Evolutionary conservation across 305 asterid species (phyloP), one percentile per base, ranked within the genome.

Genomic region (Rubia peregrina): DNA sequence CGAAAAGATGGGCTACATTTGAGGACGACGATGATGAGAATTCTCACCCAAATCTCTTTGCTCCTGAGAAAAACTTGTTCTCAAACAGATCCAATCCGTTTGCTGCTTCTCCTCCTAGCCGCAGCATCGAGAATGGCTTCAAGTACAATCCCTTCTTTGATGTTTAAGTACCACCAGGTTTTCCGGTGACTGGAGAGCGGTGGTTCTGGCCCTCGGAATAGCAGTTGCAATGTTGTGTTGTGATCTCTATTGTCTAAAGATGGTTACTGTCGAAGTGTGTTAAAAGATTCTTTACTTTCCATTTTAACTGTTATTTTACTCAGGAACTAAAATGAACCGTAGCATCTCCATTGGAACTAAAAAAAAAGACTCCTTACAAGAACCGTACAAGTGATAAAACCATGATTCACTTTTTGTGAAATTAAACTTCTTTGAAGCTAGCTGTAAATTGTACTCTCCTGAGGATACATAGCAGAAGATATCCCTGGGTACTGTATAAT

Each of bases 141-240:
- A 89, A 75, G 68, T 87, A 89, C 43, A 91, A 91, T 75, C 96
- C 95, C 49, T 91, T 91, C 83, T 87, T 89, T 66, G 89, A 88
- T 73, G 79, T 83, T 81, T 90, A 79, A 61, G 70, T 6, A 36
- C 17, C 16, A 44, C 40, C 38, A 41, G 19, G 11, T 6, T 33
- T 14, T 4, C 40, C 40, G 6, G 0, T 36, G 40, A 36, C 40
- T 6, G 40, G 40, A 36, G 40, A 36, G 40, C 7, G 40, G 40
- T 36, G 40, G 40, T 36, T 36, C 40, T 5, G 63, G 38, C 7
- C 63, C 36, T 22, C 6, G 9, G 36, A 57, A 24, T 22, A 22
- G 36, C 3, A 8, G 63, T 57, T 57, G 63, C 63, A 57, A 57
- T 57, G 11, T 57, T 57, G 63, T 57, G 17, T 57, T 57, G 63